A percentile compares a stretch with the other conserved stretches of the same genome.
These are phyloP conservation scores for Heliamphora pulchella DNA, from an alignment of 179 eudicot genomes.

Conservation along the genomic window DNA sequence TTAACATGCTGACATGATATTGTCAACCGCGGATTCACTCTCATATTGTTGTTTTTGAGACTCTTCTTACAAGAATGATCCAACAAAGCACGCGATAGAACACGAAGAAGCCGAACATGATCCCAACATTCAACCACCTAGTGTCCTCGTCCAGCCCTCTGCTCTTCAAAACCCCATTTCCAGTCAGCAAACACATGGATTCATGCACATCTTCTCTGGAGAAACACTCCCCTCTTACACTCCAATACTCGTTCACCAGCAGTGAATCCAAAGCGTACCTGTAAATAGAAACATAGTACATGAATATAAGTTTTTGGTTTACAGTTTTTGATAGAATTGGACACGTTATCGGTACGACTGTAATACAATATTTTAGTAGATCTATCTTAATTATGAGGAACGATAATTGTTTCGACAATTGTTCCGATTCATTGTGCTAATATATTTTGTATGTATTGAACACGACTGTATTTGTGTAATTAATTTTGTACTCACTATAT, in stretches of 20 bases:
- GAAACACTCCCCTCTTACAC: slow-evolving; percentile 55
- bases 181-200: slow-evolving; percentile 50
- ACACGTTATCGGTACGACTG: no score
- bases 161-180: slow-evolving; percentile 60
- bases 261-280: slow-evolving; percentile 77
- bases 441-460: no score
- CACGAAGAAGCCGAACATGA: slow-evolving; percentile 76
- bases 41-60: slow-evolving; percentile 55
- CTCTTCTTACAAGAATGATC: slow-evolving; percentile 63
- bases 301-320: slow-evolving; percentile 27
- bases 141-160: slow-evolving; percentile 72
- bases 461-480: no score
- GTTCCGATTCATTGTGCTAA: no score
- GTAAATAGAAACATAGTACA: slow-evolving; percentile 86
- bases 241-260: slow-evolving; percentile 85
- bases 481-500: no score
- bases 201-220: slow-evolving; percentile 26
- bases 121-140: slow-evolving; percentile 78
- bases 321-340: no score
- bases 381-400: no score
- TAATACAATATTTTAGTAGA: no score
- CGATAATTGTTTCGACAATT: no score
- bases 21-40: not conserved
- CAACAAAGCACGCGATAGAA: slow-evolving; percentile 74
- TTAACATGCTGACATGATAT: no score